Evolutionary conservation across 2,329 filamentous ascomycete genomes (phyloP).

Genomic region (Cladosporium velox): DNA sequence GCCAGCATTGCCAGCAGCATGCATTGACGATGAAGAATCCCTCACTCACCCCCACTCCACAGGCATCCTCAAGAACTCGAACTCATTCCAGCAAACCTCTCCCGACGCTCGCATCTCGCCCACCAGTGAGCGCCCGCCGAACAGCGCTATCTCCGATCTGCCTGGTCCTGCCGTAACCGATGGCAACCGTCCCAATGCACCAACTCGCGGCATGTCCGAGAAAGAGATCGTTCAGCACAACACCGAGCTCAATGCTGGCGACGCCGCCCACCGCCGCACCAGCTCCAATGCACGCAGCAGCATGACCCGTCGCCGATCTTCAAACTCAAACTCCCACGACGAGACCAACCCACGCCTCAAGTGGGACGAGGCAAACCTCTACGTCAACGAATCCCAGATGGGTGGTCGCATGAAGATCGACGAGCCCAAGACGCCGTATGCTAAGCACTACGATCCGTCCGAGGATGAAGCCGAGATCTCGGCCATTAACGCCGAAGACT

Average conservation of each 20-base stretch:
- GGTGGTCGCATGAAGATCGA: slow-evolving; percentile 98
- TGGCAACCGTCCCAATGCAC: slow-evolving; percentile 42
- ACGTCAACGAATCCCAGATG: slow-evolving; percentile 94
- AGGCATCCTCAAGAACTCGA: slow-evolving; percentile 94
- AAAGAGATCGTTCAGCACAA: slow-evolving; percentile 94
- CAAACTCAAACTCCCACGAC: slow-evolving; percentile 45
- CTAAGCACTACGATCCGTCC: slow-evolving; percentile 82
- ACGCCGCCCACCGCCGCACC: slow-evolving; percentile 70
- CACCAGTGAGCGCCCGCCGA: slow-evolving; percentile 38
- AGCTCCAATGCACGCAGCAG: slow-evolving; percentile 73
- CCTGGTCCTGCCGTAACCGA: slow-evolving; percentile 37
- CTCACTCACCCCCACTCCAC: slow-evolving; percentile 18
- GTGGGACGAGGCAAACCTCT: slow-evolving; percentile 98
- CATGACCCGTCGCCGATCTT: slow-evolving; percentile 72
- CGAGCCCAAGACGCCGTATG: slow-evolving; percentile 97
- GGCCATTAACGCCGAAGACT: slow-evolving; percentile 67
- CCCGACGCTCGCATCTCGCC: slow-evolving; percentile 49
- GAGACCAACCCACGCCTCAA: slow-evolving; percentile 69
- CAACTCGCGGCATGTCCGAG: slow-evolving; percentile 60
- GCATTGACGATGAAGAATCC: background rate
- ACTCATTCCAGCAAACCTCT: slow-evolving; percentile 62
- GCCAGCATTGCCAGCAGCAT: background rate
- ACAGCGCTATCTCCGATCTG: slow-evolving; percentile 15
- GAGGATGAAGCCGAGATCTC: slow-evolving; percentile 80
- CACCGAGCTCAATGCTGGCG: slow-evolving; percentile 87